These are phyloP conservation scores for Beta macrorhiza DNA, from an alignment of 179 eudicot genomes.

Conservation along the genomic window DNA sequence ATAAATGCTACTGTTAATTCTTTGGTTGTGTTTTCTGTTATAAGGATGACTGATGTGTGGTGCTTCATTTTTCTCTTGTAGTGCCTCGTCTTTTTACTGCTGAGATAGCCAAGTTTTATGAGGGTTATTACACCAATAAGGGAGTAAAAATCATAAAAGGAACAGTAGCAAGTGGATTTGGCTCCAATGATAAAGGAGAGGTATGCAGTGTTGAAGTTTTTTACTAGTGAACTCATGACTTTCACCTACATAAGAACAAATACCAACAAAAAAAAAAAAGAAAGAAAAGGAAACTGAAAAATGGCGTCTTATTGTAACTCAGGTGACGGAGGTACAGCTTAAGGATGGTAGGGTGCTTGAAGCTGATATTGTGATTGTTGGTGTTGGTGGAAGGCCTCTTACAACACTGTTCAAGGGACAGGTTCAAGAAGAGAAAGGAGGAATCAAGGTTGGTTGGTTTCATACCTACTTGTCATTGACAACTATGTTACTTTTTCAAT, in stretches of 20 bases:
- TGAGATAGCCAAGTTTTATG: slow-evolving; percentile 91
- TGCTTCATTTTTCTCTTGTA: slow-evolving; percentile 34
- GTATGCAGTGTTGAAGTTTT: slow-evolving; percentile 33
- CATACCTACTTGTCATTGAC: background rate
- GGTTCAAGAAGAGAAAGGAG: slow-evolving; percentile 93
- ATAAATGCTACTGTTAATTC: background rate
- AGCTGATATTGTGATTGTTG: slow-evolving; percentile 96
- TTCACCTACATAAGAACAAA: background rate
- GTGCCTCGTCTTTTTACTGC: slow-evolving; percentile 98
- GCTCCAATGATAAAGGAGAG: slow-evolving; percentile 63
- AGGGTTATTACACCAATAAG: slow-evolving; percentile 74
- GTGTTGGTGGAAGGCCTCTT: slow-evolving; percentile 95
- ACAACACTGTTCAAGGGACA: slow-evolving; percentile 82
- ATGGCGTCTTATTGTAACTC: slow-evolving; percentile 15
- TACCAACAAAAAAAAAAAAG: background rate
- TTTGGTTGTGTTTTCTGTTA: background rate
- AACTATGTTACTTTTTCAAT: background rate
- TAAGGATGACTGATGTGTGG: slow-evolving; percentile 4
- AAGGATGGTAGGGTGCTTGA: slow-evolving; percentile 89
- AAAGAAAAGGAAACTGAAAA: background rate
- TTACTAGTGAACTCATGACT: background rate
- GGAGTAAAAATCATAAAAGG: slow-evolving; percentile 89
- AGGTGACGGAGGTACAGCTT: slow-evolving; percentile 84
- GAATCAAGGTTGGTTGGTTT: slow-evolving; percentile 68
- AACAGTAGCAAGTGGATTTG: slow-evolving; percentile 85